These are phyloP conservation scores for Oidiodendron maius DNA, from an alignment of 495 filamentous ascomycete genomes.

Conservation along the genomic window DNA sequence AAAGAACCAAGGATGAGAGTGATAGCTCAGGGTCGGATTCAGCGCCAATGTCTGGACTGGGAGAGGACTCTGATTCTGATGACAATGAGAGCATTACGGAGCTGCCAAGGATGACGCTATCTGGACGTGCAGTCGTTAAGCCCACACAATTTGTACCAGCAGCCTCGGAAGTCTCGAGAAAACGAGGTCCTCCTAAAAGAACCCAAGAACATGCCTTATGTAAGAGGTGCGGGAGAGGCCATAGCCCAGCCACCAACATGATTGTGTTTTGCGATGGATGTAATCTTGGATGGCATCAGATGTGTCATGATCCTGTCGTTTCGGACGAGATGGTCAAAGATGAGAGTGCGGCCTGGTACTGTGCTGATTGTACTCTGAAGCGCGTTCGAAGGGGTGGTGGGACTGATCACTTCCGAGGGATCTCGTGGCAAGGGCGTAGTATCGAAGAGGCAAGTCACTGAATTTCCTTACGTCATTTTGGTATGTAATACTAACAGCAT, in stretches of 20 bases:
- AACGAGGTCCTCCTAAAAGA: slow-evolving; percentile 41
- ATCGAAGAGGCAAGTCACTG: slow-evolving; percentile 30
- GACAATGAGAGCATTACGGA: slow-evolving; percentile 44
- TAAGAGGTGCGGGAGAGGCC: slow-evolving; percentile 70
- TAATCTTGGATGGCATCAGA: slow-evolving; percentile 83
- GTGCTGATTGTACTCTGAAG: slow-evolving; percentile 55
- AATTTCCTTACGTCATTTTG: slow-evolving; percentile 4
- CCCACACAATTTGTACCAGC: slow-evolving; percentile 65
- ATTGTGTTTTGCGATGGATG: slow-evolving; percentile 96
- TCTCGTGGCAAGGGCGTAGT: slow-evolving; percentile 40
- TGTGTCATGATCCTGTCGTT: slow-evolving; percentile 83
- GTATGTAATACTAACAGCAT: background rate
- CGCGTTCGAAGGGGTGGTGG: background rate
- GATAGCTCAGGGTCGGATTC: slow-evolving; percentile 26
- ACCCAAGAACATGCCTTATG: slow-evolving; percentile 54
- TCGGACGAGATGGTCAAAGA: slow-evolving; percentile 59
- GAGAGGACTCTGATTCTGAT: slow-evolving; percentile 41
- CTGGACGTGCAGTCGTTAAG: slow-evolving; percentile 73
- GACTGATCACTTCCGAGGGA: slow-evolving; percentile 21
- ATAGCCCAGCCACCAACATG: slow-evolving; percentile 69
- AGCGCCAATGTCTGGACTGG: slow-evolving; percentile 31
- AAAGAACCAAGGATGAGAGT: slow-evolving; percentile 33
- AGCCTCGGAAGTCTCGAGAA: slow-evolving; percentile 32
- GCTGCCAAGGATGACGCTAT: slow-evolving; percentile 67
- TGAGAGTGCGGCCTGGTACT: slow-evolving; percentile 66